These are phyloP conservation scores for Paraphaeosphaeria sporulosa DNA, from an alignment of 2,329 filamentous ascomycete genomes.

Conservation along the genomic window DNA sequence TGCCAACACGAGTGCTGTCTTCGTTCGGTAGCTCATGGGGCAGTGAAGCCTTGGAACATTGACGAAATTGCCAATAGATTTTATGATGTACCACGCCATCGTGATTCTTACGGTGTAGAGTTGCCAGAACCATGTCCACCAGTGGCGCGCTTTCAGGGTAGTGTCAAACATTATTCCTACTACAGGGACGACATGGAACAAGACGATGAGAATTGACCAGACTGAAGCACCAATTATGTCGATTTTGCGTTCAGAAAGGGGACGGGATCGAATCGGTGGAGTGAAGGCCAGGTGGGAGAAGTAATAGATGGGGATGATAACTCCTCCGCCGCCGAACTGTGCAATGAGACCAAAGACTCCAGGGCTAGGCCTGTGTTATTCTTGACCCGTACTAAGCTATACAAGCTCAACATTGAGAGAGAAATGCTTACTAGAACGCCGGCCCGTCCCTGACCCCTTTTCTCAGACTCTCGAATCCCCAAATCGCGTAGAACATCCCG, in stretches of 20 bases:
- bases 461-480: constrained; percentile 17
- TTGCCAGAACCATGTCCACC: constrained; percentile 27
- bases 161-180: constrained; percentile 16
- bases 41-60: neutral
- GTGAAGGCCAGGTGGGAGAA: constrained; percentile 14
- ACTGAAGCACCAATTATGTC: constrained; percentile 14
- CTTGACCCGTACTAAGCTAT: too few species aligned
- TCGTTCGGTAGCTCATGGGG: constrained; percentile 12
- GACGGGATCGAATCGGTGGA: neutral
- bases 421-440: constrained; percentile 17
- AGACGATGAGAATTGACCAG: constrained; percentile 8
- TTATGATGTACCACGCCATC: constrained; percentile 16
- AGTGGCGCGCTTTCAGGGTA: constrained; percentile 17
- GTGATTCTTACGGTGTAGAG: constrained; percentile 19
- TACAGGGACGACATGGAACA: constrained; percentile 15
- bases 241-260: constrained; percentile 5
- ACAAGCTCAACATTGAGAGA: neutral
- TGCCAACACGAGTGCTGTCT: constrained; percentile 10
- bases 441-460: constrained; percentile 3
- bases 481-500: constrained; percentile 18
- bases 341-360: constrained; percentile 14
- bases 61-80: neutral
- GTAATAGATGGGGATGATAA: constrained; percentile 20
- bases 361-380: constrained; percentile 7
- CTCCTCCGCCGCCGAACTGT: constrained; percentile 22